Conservation (phyloP, 495 filamentous ascomycete species). For the Parathielavia hyrcaniae region DNA sequence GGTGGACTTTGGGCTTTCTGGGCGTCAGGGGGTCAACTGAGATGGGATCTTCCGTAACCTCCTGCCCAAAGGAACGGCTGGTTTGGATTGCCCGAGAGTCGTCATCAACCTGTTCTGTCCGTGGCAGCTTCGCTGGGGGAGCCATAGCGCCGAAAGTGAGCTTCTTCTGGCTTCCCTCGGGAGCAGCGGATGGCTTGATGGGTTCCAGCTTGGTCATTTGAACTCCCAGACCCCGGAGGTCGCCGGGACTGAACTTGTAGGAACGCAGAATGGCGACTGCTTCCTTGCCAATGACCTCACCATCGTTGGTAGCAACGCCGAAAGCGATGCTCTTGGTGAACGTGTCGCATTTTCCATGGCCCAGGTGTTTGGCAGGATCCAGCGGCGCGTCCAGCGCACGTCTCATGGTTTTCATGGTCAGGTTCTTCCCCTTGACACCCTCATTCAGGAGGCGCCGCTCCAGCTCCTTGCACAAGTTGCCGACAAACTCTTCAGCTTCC, state of each 20-base stretch:
- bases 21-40: conserved; percentile 54
- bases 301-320: conserved; percentile 71
- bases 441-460: conserved; percentile 73
- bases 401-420: conserved; percentile 91
- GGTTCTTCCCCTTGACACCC: conserved; percentile 73
- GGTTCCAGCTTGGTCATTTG: conserved; percentile 90
- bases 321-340: conserved; percentile 81
- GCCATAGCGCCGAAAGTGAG: conserved; percentile 22
- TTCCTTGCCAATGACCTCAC: conserved; percentile 66
- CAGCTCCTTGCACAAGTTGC: conserved; percentile 74
- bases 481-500: conserved; percentile 85
- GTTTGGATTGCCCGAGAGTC: conserved; percentile 19
- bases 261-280: conserved; percentile 73
- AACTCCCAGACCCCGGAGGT: conserved; percentile 81
- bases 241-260: conserved; percentile 81
- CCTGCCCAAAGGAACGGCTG: conserved; percentile 1
- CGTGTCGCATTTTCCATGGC: conserved; percentile 89
- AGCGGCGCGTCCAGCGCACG: conserved; percentile 79
- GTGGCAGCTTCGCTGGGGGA: conserved; percentile 26
- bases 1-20: conserved; percentile 53
- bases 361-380: conserved; percentile 89
- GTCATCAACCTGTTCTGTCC: conserved; percentile 28
- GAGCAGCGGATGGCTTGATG: conserved; percentile 46
- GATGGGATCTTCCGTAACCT: conserved; percentile 43
- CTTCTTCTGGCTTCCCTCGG: conserved; percentile 43